These are phyloP conservation scores for Orychophragmus violaceus DNA, from an alignment of 345 rosid genomes.

Conservation along the genomic window DNA sequence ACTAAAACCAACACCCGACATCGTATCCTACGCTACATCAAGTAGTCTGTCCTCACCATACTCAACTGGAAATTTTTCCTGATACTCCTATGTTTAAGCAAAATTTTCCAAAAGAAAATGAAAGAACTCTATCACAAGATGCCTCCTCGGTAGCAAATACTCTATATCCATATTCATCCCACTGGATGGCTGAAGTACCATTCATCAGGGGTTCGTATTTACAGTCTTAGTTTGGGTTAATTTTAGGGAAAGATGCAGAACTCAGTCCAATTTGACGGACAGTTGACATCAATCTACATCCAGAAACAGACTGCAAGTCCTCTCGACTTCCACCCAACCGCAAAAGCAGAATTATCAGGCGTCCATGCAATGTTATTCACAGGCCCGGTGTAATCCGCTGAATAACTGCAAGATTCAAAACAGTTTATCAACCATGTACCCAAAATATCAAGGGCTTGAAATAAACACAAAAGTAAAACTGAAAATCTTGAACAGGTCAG, in stretches of 20 bases:
- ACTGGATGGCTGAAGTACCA: conserved; percentile 85
- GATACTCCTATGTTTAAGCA: conserved; percentile 93
- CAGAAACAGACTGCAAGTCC: conserved; percentile 96
- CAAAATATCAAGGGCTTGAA: neutral
- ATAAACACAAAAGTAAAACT: neutral
- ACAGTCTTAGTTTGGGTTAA: conserved; percentile 66
- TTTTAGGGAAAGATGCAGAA: conserved; percentile 73
- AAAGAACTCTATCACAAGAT: conserved; percentile 73
- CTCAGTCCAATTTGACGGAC: conserved; percentile 85
- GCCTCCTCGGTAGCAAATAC: conserved; percentile 88
- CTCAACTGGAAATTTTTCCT: conserved; percentile 84
- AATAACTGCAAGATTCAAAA: conserved; percentile 51
- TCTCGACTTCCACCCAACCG: conserved; percentile 97
- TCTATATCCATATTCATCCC: conserved; percentile 95
- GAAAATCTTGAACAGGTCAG: conserved; percentile 1
- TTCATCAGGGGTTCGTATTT: conserved; percentile 80
- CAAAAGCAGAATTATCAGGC: conserved; percentile 96
- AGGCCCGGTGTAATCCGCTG: conserved; percentile 89
- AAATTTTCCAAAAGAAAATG: conserved; percentile 93
- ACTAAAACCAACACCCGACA: too few relatives aligned
- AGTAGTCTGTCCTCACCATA: conserved; percentile 96
- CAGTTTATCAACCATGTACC: neutral
- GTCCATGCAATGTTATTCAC: conserved; percentile 94
- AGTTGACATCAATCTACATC: conserved; percentile 97
- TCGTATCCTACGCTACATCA: too few relatives aligned